A percentile compares a stretch with the other conserved stretches of the same genome.
Evolutionary conservation across 1,139 yeast species (phyloP).

Genomic region (Kurtzmaniella quercitrusa): DNA sequence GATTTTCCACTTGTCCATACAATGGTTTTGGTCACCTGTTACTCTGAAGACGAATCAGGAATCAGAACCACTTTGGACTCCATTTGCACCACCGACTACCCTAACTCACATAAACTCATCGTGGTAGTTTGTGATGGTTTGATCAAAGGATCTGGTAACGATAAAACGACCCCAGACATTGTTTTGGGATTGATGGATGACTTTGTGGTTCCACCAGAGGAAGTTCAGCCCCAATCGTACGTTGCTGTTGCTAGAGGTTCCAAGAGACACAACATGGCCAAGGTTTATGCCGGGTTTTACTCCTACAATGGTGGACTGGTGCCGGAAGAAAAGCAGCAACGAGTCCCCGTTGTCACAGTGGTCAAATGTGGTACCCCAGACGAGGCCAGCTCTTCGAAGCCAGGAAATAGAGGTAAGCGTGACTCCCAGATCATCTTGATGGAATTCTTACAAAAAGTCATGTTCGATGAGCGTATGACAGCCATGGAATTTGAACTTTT

Average conservation of each 20-base stretch:
- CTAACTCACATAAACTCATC: slow-evolving; percentile 86
- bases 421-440: slow-evolving; percentile 92
- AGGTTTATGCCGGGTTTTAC: slow-evolving; percentile 87
- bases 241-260: slow-evolving; percentile 93
- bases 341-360: slow-evolving; percentile 77
- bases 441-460: slow-evolving; percentile 87
- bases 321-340: slow-evolving; percentile 77
- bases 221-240: slow-evolving; percentile 76
- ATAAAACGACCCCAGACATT: slow-evolving; percentile 80
- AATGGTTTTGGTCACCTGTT: slow-evolving; percentile 83
- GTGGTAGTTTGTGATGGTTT: slow-evolving; percentile 89
- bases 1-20: slow-evolving; percentile 85
- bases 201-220: slow-evolving; percentile 64
- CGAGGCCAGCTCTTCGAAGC: slow-evolving; percentile 76
- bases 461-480: slow-evolving; percentile 97
- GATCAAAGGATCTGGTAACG: slow-evolving; percentile 91
- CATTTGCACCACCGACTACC: slow-evolving; percentile 86
- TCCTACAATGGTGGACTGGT: slow-evolving; percentile 72
- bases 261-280: slow-evolving; percentile 97
- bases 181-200: slow-evolving; percentile 86
- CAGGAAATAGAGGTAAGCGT: slow-evolving; percentile 98
- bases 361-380: slow-evolving; percentile 93
- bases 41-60: slow-evolving; percentile 87
- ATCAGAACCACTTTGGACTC: slow-evolving; percentile 87
- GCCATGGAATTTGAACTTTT: slow-evolving; percentile 83